These are phyloP conservation scores for Termitomyces sp. DNA, from an alignment of 768 basidiomycete species.

Conservation along the genomic window DNA sequence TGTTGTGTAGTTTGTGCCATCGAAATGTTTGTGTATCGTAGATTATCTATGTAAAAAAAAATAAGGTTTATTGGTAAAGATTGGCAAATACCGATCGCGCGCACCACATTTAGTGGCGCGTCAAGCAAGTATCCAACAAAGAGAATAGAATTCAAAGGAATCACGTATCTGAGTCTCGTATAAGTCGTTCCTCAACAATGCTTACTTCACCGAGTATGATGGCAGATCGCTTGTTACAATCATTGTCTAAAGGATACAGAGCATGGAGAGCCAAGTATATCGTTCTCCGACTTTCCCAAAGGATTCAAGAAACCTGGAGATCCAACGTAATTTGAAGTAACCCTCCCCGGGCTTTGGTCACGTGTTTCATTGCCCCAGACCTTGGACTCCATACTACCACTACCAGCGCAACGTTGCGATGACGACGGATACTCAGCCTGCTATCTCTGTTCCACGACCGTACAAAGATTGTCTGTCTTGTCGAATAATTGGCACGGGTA, in stretches of 20 bases:
- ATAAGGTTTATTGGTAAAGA: neutral
- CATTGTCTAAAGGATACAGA: too few species aligned
- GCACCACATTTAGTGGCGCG: neutral
- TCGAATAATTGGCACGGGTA: slow-evolving; percentile 62
- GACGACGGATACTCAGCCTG: neutral
- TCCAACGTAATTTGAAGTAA: too few species aligned
- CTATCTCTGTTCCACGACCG: neutral
- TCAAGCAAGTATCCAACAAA: neutral
- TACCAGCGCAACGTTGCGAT: neutral
- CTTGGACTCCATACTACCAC: too few species aligned
- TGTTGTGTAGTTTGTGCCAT: too few species aligned
- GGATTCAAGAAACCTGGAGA: too few species aligned
- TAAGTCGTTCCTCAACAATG: neutral
- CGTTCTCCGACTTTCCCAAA: too few species aligned
- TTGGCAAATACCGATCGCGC: neutral
- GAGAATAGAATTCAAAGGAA: neutral
- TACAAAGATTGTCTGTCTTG: slow-evolving; percentile 65
- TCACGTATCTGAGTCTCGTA: neutral
- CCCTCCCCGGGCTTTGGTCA: neutral
- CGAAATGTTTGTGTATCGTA: neutral
- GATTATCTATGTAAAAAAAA: neutral
- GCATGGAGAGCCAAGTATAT: too few species aligned
- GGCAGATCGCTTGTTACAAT: too few species aligned
- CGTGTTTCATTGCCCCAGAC: neutral
- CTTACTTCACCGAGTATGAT: too few species aligned